These are phyloP conservation scores for Mycena venus DNA, from an alignment of 768 basidiomycete species.

Conservation along the genomic window DNA sequence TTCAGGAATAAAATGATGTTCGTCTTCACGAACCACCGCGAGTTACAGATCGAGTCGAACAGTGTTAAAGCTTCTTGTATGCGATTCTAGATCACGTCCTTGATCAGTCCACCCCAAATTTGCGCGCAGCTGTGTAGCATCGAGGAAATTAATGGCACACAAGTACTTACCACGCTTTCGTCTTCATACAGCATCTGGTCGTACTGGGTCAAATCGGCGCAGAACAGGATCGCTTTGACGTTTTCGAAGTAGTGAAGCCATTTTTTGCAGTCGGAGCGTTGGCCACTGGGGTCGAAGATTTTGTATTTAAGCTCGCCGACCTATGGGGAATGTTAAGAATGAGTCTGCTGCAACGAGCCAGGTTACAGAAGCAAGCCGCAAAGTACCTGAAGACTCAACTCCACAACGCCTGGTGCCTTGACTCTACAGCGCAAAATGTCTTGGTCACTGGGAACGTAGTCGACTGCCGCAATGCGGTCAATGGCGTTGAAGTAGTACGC, in stretches of 20 bases:
- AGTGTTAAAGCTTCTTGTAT: no score
- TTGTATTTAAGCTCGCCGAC: slow-evolving; percentile 96
- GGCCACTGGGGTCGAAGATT: slow-evolving; percentile 92
- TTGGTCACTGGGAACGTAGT: slow-evolving; percentile 90
- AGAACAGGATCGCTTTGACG: slow-evolving; percentile 92
- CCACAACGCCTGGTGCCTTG: slow-evolving; percentile 97
- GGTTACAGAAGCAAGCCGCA: neutral
- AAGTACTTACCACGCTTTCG: slow-evolving; percentile 83
- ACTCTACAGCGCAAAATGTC: slow-evolving; percentile 93
- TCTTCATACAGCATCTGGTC: slow-evolving; percentile 99
- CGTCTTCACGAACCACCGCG: no score
- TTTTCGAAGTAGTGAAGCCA: slow-evolving; percentile 98
- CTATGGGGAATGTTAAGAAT: neutral
- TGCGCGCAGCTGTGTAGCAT: neutral
- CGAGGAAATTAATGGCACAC: neutral
- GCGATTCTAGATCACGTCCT: slow-evolving; percentile 74
- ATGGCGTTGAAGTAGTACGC: slow-evolving; percentile 96
- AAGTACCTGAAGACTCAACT: slow-evolving; percentile 88
- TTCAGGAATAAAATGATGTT: no score
- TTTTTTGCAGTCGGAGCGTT: slow-evolving; percentile 91
- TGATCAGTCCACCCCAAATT: neutral
- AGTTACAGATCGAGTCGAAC: no score
- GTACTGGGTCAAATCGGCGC: slow-evolving; percentile 95
- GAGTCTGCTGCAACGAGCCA: neutral
- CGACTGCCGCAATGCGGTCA: slow-evolving; percentile 80